Evolutionary conservation across 2,329 filamentous ascomycete genomes (phyloP), one percentile per base, ranked within the genome.

Genomic region (Taxawa tesnikishii): DNA sequence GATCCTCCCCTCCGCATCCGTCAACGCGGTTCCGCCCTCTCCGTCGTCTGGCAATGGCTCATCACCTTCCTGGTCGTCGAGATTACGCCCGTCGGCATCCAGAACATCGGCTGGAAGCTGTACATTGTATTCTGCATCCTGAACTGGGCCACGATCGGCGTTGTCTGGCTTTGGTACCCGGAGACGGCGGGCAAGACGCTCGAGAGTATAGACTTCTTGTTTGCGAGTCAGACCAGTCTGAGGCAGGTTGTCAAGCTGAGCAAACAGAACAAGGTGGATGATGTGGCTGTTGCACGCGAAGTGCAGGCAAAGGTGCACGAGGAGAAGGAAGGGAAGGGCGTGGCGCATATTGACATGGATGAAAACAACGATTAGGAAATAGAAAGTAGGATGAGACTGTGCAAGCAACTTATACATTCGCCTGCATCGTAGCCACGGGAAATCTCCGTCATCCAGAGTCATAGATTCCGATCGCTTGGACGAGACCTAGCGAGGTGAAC

Each of bases 31-130:
- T 38, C 37, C n/a, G 45, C 44, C 6, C 32, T 48, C 10, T 43
- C 43, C 5, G 46, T 47, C 6, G 42, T 47, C 6, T 44, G 43
- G n/a, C 46, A 35, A 17, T 35, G 33, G 35, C 42, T 70, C 5
- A 70, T 73, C 57, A 75, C 73, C 51, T 74, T 74, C 43, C 70
- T 69, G 0, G 56, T 75, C 13, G 68, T 67, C 19, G 58, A 73
- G 25, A 74, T 71, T 50, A 63, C 71, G 2, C 72, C 71, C 3
- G 65, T 69, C 0, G 69, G 62, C 1, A 72, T 76, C 52, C 52
- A 59, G 29, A 73, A 73, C 47, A 75, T 75, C 48, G 59, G 58
- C 15, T 74, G 64, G 53, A 65, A 64, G 38, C 54, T 67, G 9
- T 69, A 67, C 46, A 60, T 69, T 26, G 41, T 68, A 15, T 69